Conservation (phyloP, 768 basidiomycete genomes). For the Hericium alpestre region DNA sequence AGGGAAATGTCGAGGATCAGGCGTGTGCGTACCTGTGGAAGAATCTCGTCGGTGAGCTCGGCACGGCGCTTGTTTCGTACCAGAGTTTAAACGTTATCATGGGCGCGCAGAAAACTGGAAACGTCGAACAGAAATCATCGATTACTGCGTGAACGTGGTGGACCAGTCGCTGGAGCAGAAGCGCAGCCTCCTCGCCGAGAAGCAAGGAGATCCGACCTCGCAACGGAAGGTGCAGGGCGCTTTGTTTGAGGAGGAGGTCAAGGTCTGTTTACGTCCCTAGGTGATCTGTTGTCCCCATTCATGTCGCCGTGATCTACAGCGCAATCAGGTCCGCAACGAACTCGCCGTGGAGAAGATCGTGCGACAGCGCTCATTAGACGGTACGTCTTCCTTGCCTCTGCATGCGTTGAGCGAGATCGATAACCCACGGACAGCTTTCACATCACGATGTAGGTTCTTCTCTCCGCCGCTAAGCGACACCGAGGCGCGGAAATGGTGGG, state of each 20-base stretch:
- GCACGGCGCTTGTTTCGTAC: conserved; percentile 10
- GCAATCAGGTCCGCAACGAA: conserved; percentile 68
- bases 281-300: neutral
- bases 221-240: conserved; percentile 44
- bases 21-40: conserved; percentile 71
- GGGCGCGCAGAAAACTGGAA: conserved; percentile 44
- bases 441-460: conserved; percentile 72
- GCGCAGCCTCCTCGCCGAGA: conserved; percentile 31
- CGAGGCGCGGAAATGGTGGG: conserved; percentile 50
- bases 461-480: conserved; percentile 49
- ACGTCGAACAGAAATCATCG: conserved; percentile 59
- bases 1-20: conserved; percentile 55
- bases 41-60: conserved; percentile 60
- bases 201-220: conserved; percentile 32
- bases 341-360: conserved; percentile 63
- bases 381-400: conserved; percentile 27
- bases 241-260: conserved; percentile 58
- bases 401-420: conserved; percentile 6
- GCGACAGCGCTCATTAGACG: conserved; percentile 58
- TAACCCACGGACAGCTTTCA: conserved; percentile 44
- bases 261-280: conserved; percentile 33
- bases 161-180: conserved; percentile 55
- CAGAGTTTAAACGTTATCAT: conserved; percentile 28
- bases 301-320: conserved; percentile 28
- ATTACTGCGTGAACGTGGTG: conserved; percentile 64